Percentiles rank a stretch among this genome's conserved stretches.
These are phyloP conservation scores for Ceratocystis huliohia DNA, from an alignment of 2,329 filamentous ascomycete species.

Conservation along the genomic window DNA sequence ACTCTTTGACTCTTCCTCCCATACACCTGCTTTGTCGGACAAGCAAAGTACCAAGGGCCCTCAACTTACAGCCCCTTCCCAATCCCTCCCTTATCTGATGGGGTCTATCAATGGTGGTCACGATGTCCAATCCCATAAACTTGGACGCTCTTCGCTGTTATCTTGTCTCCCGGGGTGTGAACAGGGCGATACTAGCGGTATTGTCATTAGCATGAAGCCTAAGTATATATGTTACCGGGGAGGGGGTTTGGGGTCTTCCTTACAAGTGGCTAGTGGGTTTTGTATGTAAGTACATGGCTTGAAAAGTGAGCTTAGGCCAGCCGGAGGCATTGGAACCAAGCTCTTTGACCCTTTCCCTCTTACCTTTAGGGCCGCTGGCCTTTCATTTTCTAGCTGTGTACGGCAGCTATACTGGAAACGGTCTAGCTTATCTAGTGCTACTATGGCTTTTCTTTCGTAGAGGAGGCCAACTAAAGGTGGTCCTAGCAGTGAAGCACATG, in stretches of 20 bases:
- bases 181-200: background rate
- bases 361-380: background rate
- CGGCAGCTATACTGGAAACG: background rate
- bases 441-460: background rate
- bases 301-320: background rate
- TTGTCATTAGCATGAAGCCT: background rate
- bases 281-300: no score
- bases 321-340: background rate
- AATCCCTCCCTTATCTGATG: conserved; percentile 5
- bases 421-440: background rate
- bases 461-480: background rate
- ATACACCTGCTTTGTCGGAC: background rate
- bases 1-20: background rate
- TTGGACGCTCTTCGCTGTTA: background rate
- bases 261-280: no score
- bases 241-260: no score
- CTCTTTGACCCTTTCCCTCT: conserved; percentile 4
- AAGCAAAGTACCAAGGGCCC: background rate
- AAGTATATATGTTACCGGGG: no score
- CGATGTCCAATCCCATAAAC: background rate
- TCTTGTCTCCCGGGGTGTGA: background rate
- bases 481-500: background rate
- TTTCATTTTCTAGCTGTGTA: background rate
- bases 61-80: background rate
- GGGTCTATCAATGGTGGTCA: background rate